Percentiles rank a stretch among this genome's conserved stretches.
Evolutionary conservation across 2,329 filamentous ascomycete genomes (phyloP).

Genomic region (Hirsutella minnesotensis): DNA sequence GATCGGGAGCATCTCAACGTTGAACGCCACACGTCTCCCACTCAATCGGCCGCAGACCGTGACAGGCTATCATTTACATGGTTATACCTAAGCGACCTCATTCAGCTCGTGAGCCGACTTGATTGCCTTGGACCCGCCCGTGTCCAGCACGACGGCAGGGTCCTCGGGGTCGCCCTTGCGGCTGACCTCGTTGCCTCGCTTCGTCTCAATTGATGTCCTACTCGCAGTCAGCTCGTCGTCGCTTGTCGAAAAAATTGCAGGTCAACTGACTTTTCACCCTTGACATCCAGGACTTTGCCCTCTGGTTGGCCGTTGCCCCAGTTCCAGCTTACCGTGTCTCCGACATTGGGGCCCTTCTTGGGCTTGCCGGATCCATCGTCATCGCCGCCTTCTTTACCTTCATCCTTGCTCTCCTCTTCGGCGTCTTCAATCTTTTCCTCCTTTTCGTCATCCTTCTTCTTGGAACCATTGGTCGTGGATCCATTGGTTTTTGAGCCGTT

Average conservation of each 20-base stretch:
- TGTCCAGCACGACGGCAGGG: slow-evolving; percentile 29
- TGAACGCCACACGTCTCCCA: too few species aligned
- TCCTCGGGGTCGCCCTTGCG: slow-evolving; percentile 27
- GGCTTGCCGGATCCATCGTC: slow-evolving; percentile 3
- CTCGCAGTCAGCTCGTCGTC: neutral
- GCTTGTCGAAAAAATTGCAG: neutral
- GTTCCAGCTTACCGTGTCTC: slow-evolving; percentile 34
- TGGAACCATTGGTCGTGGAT: neutral
- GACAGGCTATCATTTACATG: too few species aligned
- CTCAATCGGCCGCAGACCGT: too few species aligned
- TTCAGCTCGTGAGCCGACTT: slow-evolving; percentile 29
- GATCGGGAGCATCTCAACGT: too few species aligned
- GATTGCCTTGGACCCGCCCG: slow-evolving; percentile 29
- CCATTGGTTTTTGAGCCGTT: neutral
- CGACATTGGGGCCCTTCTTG: slow-evolving; percentile 22
- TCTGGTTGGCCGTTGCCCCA: slow-evolving; percentile 31
- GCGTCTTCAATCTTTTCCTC: neutral
- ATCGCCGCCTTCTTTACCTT: neutral
- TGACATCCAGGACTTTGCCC: slow-evolving; percentile 32
- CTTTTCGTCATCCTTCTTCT: neutral
- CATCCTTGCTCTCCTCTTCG: neutral
- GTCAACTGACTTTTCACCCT: slow-evolving; percentile 24
- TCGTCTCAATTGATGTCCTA: slow-evolving; percentile 27
- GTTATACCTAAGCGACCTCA: too few species aligned
- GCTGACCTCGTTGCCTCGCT: slow-evolving; percentile 27